Evolutionary conservation across 1,284 basidiomycete genomes (phyloP), one percentile per base, ranked within the genome.

Genomic region (Cryptococcus hybrid): DNA sequence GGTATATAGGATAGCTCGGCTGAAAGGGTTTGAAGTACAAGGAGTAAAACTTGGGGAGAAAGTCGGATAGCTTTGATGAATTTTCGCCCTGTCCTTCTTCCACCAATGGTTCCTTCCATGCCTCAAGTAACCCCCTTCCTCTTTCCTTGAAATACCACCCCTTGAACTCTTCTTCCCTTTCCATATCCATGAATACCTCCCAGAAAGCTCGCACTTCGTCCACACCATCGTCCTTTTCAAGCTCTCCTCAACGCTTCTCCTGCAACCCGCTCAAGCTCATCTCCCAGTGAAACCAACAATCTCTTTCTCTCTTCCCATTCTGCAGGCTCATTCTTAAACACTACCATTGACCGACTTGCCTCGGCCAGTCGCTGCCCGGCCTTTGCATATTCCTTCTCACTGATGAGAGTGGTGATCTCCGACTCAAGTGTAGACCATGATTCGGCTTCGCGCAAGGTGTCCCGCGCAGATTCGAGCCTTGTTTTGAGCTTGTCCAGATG

Each of bases 351-450:
- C 70, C 86, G 86, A 63, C 82, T 86, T 1, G 94, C 93, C 67
- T 95, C 92, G 0, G 87, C 88, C 8, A 98, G 79, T 57, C 94
- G 82, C 64, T 89, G 88, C 15, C 92, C 93, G 0, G 94, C 94
- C 70, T 91, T 92, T 47, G 82, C 85, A 54, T 74, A 75, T 65
- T 85, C 84, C 62, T 89, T 60, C 24, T 78, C 88, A n/a, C 83
- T 79, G 42, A 97, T 82, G 15, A 93, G 83, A 0, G 86, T 82
- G 0, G 88, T 88, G 47, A 96, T 88, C 76, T 98, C 94, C 49
- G 88, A 83, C 75, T 97, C 94, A 43, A 98, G 83, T 0, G 90
- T 90, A 52, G 88, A 90, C 94, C 94, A 97, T 61, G 88, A 89
- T 80, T 96, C 90, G 24, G 93, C 92, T 71, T 96, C 92, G 38